These are phyloP conservation scores for Lactarius deliciosus DNA, from an alignment of 768 basidiomycete genomes.

Conservation along the genomic window DNA sequence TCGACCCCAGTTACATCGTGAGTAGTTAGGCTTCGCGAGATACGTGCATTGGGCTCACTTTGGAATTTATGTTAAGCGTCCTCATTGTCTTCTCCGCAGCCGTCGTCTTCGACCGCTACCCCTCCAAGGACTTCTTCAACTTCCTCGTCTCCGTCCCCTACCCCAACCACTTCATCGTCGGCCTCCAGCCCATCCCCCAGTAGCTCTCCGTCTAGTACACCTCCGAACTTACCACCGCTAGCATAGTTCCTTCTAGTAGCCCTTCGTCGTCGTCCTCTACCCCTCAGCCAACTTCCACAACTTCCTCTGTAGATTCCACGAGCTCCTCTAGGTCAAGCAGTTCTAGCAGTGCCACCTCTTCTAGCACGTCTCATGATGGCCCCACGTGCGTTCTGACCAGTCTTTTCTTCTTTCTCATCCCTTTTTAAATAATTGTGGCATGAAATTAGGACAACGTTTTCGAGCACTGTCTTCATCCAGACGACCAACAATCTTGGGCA, in stretches of 20 bases:
- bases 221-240: constrained; percentile 8
- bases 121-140: constrained; percentile 20
- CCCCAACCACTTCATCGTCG: constrained; percentile 13
- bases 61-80: constrained; percentile 13
- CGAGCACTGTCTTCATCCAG: constrained; percentile 52
- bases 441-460: constrained; percentile 50
- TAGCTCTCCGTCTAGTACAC: constrained; percentile 6
- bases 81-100: constrained; percentile 26
- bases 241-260: constrained; percentile 6
- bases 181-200: neutral
- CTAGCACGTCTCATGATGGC: neutral
- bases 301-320: neutral
- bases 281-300: neutral
- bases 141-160: constrained; percentile 8
- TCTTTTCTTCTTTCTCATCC: constrained; percentile 21
- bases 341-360: neutral
- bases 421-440: constrained; percentile 19
- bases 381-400: constrained; percentile 33
- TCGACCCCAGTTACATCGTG: constrained; percentile 27
- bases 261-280: neutral
- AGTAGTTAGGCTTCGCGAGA: neutral
- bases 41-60: constrained; percentile 1
- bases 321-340: neutral
- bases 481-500: constrained; percentile 60
- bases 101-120: constrained; percentile 18